These are phyloP conservation scores for Amaranthus cruentus DNA, from an alignment of 148 eudicot species.

Conservation along the genomic window DNA sequence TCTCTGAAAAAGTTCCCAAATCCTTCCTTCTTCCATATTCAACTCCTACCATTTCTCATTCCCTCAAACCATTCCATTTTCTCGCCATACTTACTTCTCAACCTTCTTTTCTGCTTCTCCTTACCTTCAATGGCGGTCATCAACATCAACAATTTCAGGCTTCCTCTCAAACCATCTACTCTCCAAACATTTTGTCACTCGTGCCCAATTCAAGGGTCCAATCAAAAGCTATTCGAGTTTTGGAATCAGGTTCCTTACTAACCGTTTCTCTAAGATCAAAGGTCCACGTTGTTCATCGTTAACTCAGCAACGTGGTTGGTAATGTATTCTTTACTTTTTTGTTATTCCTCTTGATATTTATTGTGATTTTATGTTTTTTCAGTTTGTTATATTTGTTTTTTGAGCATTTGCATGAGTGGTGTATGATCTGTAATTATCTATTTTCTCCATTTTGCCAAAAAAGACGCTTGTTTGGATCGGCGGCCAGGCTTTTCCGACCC, in stretches of 20 bases:
- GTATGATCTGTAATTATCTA: too few species aligned
- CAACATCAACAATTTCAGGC: constrained; percentile 21
- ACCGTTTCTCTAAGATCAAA: constrained; percentile 19
- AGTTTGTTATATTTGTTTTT: background rate
- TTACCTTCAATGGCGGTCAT: constrained; percentile 23
- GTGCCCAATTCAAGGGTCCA: constrained; percentile 27
- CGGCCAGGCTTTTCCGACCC: too few species aligned
- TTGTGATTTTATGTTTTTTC: background rate
- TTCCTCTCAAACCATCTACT: constrained; percentile 29
- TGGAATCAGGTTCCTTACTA: constrained; percentile 10
- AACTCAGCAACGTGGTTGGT: constrained; percentile 36
- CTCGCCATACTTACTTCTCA: constrained; percentile 15
- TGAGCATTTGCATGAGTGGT: too few species aligned
- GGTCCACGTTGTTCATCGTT: constrained; percentile 15
- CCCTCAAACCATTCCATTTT: constrained; percentile 12
- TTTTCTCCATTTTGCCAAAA: too few species aligned
- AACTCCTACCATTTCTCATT: constrained; percentile 11
- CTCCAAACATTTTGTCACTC: constrained; percentile 24
- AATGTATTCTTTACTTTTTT: background rate
- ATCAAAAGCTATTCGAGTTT: constrained; percentile 23
- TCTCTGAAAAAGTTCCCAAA: constrained; percentile 31
- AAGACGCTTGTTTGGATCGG: too few species aligned
- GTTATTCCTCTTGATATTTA: background rate
- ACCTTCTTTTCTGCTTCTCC: constrained; percentile 21
- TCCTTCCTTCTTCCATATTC: background rate